Evolutionary conservation across 768 basidiomycete species (phyloP).

Genomic region (Boletus tomentosulus): DNA sequence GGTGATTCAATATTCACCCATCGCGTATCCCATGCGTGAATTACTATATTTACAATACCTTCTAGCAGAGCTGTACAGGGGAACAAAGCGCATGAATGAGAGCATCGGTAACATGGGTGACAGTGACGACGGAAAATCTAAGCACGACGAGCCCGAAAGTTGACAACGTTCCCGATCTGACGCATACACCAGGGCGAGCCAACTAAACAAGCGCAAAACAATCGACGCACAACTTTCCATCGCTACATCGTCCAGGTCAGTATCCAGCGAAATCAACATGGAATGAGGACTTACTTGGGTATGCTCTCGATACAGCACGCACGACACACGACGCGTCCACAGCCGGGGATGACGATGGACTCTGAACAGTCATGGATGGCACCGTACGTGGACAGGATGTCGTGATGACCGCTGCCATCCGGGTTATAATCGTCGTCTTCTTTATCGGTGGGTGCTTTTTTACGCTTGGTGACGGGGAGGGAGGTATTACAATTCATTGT

Average conservation of each 20-base stretch:
- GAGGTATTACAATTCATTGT: conserved; percentile 21
- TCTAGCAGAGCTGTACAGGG: neutral
- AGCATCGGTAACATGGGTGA: conserved; percentile 3
- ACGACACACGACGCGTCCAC: conserved; percentile 34
- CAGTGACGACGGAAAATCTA: neutral
- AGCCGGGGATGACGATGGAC: conserved; percentile 25
- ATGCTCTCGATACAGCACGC: conserved; percentile 35
- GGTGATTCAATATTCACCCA: neutral
- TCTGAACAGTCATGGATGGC: conserved; percentile 4
- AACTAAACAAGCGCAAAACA: conserved; percentile 27
- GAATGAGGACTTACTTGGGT: conserved; percentile 27
- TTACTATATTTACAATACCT: neutral
- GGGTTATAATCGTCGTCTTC: conserved; percentile 13
- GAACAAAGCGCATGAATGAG: conserved; percentile 4
- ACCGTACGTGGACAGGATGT: neutral
- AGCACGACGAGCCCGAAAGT: neutral
- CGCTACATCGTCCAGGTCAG: conserved; percentile 17
- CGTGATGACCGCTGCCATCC: neutral
- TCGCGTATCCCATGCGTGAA: neutral
- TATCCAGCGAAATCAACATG: neutral
- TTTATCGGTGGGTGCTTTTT: conserved; percentile 25
- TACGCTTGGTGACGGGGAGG: conserved; percentile 19
- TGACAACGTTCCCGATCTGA: neutral
- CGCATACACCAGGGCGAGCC: neutral
- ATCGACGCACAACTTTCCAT: conserved; percentile 31